These are phyloP conservation scores for Solanum verrucosum DNA, from an alignment of 257 asterid genomes.

Conservation along the genomic window DNA sequence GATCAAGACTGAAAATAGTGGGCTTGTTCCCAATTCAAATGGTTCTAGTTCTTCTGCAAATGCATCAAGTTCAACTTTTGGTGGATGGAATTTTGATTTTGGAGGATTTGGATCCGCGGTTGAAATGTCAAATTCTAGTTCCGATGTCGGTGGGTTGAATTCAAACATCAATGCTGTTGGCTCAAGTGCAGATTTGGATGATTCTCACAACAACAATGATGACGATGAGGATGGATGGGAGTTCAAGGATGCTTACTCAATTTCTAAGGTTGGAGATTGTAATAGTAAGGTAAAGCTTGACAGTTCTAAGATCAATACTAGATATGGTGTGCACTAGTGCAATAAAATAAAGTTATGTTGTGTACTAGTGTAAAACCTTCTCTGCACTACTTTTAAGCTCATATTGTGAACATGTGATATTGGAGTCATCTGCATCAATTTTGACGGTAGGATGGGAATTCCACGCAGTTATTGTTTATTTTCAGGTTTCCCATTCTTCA, in stretches of 20 bases:
- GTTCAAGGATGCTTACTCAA: conserved; percentile 55
- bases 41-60: conserved; percentile 7
- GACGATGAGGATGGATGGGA: conserved; percentile 58
- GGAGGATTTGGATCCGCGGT: not conserved
- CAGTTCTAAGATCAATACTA: not conserved
- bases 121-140: not conserved
- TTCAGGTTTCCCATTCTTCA: not conserved
- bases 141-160: not conserved
- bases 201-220: conserved; percentile 4
- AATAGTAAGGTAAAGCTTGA: conserved; percentile 31
- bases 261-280: conserved; percentile 10
- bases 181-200: conserved; percentile 8
- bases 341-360: not conserved
- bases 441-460: conserved; percentile 2
- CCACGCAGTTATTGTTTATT: not conserved
- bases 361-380: not conserved
- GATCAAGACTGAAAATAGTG: conserved; percentile 16
- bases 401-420: not conserved
- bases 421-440: not conserved
- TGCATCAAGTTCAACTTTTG: conserved; percentile 12
- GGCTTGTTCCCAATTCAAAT: conserved; percentile 13
- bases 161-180: not conserved
- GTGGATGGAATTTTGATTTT: conserved; percentile 11
- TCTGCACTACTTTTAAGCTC: not conserved
- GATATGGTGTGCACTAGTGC: not conserved